Evolutionary conservation across 2,329 filamentous ascomycete species (phyloP).

Genomic region (Dactylellina cionopaga): DNA sequence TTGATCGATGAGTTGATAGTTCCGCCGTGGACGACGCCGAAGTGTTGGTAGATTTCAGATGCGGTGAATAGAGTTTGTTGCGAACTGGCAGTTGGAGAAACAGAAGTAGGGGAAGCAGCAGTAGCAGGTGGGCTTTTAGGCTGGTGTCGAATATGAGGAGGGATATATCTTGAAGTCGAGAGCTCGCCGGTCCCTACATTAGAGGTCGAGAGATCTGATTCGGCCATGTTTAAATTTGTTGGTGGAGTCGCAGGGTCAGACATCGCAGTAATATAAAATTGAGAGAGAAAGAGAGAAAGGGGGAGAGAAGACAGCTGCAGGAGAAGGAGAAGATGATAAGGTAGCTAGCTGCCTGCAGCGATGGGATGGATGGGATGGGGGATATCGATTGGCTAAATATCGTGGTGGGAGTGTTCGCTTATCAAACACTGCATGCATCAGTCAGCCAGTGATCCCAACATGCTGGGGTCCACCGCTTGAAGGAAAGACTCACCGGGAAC

Average conservation of each 20-base stretch:
- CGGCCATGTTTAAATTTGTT: constrained; percentile 18
- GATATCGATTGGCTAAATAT: constrained; percentile 24
- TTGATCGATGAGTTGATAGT: constrained; percentile 54
- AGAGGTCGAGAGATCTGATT: not conserved
- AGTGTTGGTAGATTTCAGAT: constrained; percentile 52
- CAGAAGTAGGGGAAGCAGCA: not conserved
- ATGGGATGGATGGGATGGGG: not conserved
- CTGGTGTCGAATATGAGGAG: constrained; percentile 34
- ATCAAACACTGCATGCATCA: constrained; percentile 49
- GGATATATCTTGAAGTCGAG: constrained; percentile 20
- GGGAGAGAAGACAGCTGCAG: not conserved
- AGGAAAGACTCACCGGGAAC: not conserved
- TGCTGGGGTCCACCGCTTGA: not conserved
- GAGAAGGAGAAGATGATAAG: not conserved
- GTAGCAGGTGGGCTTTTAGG: not conserved
- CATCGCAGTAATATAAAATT: not conserved
- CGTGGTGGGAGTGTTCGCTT: constrained; percentile 34
- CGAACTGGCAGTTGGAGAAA: not conserved
- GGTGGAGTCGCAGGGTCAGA: not conserved
- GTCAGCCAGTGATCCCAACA: constrained; percentile 34
- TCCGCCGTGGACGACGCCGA: constrained; percentile 53
- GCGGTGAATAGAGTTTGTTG: constrained; percentile 18
- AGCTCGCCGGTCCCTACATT: not conserved
- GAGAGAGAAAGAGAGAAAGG: not conserved
- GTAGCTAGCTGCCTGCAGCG: constrained; percentile 1